Percentiles rank a stretch among this genome's conserved stretches.
phyloP scores from a whole-genome alignment of 2,329 filamentous ascomycete species.

The Penicillium glabrum region DNA sequence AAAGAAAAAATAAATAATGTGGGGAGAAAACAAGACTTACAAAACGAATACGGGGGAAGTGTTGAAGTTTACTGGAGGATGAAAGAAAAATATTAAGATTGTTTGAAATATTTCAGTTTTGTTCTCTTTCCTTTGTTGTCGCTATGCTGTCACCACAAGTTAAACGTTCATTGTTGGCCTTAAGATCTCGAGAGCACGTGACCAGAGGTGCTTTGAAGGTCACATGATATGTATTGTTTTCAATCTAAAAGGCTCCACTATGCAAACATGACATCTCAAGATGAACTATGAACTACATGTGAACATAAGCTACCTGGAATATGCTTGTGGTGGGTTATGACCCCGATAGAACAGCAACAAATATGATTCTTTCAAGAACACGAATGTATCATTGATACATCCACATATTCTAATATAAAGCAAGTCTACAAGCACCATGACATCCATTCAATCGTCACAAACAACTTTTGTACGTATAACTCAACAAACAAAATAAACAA shows the following conservation, averaged over 20 bases:
- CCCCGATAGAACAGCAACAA: no score
- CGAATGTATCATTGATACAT: not conserved
- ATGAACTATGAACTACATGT: not conserved
- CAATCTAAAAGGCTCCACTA: not conserved
- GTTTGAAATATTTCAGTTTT: not conserved
- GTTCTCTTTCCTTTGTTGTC: not conserved
- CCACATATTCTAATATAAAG: not conserved
- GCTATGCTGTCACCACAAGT: not conserved
- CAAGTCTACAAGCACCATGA: conserved; percentile 3
- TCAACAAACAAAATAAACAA: conserved; percentile 8
- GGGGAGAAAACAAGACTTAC: not conserved
- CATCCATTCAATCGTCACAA: conserved; percentile 10
- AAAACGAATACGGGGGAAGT: not conserved
- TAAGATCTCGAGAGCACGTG: not conserved
- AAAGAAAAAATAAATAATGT: not conserved
- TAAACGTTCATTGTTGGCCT: not conserved
- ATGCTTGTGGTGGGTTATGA: no score
- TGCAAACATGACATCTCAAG: not conserved
- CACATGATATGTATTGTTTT: not conserved
- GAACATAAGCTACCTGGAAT: not conserved
- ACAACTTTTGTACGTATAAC: conserved; percentile 21
- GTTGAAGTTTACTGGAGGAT: not conserved
- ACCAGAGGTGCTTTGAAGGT: not conserved
- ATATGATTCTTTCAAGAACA: no score
- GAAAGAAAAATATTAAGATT: not conserved